Percentiles rank a stretch among this genome's conserved stretches.
These are phyloP conservation scores for Porogramme epimiltina DNA, from an alignment of 1,284 basidiomycete genomes.

Conservation along the genomic window DNA sequence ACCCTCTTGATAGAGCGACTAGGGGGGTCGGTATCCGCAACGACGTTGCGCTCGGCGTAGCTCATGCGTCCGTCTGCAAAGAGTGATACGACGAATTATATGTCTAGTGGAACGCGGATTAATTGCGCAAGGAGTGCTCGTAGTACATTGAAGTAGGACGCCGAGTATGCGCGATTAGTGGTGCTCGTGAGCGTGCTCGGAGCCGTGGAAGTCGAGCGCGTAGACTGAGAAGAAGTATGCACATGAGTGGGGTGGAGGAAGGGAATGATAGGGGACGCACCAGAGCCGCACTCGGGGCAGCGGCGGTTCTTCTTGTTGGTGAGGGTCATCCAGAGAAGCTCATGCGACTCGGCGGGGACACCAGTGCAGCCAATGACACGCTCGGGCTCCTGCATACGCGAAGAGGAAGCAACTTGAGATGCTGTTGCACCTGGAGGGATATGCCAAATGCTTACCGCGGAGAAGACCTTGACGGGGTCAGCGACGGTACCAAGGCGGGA, in stretches of 20 bases:
- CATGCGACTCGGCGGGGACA: slow-evolving; percentile 89
- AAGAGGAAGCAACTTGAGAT: slow-evolving; percentile 6
- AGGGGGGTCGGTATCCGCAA: no score
- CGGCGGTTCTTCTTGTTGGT: slow-evolving; percentile 70
- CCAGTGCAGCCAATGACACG: slow-evolving; percentile 93
- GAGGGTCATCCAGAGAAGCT: slow-evolving; percentile 82
- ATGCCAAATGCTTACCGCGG: slow-evolving; percentile 58
- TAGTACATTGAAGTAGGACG: slow-evolving; percentile 16
- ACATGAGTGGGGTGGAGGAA: slow-evolving; percentile 6
- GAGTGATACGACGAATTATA: slow-evolving; percentile 4
- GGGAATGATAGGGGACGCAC: slow-evolving; percentile 38
- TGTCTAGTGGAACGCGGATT: slow-evolving; percentile 14
- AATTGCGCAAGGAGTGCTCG: slow-evolving; percentile 16
- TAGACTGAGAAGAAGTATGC: slow-evolving; percentile 44
- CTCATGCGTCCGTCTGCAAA: no score
- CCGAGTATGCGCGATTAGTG: slow-evolving; percentile 18
- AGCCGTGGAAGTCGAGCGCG: slow-evolving; percentile 58
- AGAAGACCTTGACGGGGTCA: slow-evolving; percentile 88
- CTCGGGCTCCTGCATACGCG: slow-evolving; percentile 60
- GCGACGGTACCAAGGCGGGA: slow-evolving; percentile 87
- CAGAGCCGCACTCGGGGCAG: slow-evolving; percentile 91
- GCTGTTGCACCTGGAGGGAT: slow-evolving; percentile 35
- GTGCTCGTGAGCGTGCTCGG: slow-evolving; percentile 43
- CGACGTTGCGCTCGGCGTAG: no score
- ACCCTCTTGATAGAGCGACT: not conserved